A percentile compares a stretch with the other conserved stretches of the same genome.
These are phyloP conservation scores for Dichomitus squalens DNA, from an alignment of 1,284 basidiomycete species.

Conservation along the genomic window DNA sequence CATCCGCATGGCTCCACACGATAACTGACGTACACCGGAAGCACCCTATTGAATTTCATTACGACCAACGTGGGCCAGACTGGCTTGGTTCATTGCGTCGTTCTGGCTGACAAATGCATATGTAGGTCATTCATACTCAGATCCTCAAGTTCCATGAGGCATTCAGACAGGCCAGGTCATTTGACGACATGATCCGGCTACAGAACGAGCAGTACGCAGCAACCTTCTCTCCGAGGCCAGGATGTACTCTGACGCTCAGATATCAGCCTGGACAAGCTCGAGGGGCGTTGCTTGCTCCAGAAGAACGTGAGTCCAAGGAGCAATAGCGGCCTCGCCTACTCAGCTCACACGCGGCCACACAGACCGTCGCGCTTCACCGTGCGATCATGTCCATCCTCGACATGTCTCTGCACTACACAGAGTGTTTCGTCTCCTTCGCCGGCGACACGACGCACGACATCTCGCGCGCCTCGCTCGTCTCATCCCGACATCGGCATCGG, in stretches of 20 bases:
- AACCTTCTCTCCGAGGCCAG: not conserved
- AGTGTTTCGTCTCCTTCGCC: slow-evolving; percentile 60
- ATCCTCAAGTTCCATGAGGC: slow-evolving; percentile 57
- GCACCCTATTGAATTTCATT: slow-evolving; percentile 73
- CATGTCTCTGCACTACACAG: slow-evolving; percentile 69
- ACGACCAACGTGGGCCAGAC: slow-evolving; percentile 62
- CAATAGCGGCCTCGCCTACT: not conserved
- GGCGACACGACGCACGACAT: slow-evolving; percentile 62
- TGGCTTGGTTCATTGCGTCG: not conserved
- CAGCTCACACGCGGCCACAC: not conserved
- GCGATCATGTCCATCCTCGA: slow-evolving; percentile 73
- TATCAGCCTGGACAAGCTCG: slow-evolving; percentile 61
- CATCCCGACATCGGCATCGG: slow-evolving; percentile 35
- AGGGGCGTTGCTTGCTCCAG: slow-evolving; percentile 69
- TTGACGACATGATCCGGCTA: slow-evolving; percentile 75
- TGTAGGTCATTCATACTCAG: slow-evolving; percentile 76
- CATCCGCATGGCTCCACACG: not conserved
- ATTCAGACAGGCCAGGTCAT: slow-evolving; percentile 58
- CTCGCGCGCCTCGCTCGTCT: slow-evolving; percentile 49
- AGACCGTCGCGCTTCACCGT: slow-evolving; percentile 67
- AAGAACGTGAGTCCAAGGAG: slow-evolving; percentile 49
- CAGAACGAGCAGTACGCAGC: slow-evolving; percentile 73
- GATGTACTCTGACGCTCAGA: not conserved
- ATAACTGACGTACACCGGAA: slow-evolving; percentile 34
- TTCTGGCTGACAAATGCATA: slow-evolving; percentile 30